These are phyloP conservation scores for Ganoderma lingzhi DNA, from an alignment of 1,284 basidiomycete species.

Conservation along the genomic window DNA sequence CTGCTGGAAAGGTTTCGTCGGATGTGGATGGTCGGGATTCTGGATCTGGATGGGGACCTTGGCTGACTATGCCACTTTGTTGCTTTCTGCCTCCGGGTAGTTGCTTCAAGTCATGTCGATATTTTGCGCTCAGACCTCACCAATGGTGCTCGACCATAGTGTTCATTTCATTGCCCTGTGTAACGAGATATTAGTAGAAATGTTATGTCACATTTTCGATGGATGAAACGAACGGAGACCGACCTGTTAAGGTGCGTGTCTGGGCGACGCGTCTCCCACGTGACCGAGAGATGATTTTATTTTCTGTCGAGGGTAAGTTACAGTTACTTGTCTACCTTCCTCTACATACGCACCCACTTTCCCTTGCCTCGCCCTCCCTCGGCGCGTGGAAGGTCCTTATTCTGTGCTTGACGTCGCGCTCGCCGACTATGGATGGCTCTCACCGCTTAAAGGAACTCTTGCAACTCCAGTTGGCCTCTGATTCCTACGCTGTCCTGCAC, in stretches of 20 bases:
- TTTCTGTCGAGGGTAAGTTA: neutral
- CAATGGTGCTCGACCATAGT: no score
- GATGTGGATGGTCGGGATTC: constrained; percentile 90
- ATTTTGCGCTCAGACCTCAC: no score
- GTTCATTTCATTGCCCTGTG: no score
- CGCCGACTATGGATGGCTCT: constrained; percentile 36
- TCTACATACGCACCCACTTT: neutral
- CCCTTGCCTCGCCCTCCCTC: neutral
- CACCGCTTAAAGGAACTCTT: constrained; percentile 72
- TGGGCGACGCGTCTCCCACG: constrained; percentile 28
- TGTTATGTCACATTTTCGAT: neutral
- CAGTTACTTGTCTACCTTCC: neutral
- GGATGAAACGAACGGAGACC: neutral
- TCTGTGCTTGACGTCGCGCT: neutral
- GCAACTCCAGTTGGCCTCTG: constrained; percentile 74
- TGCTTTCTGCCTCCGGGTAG: constrained; percentile 20
- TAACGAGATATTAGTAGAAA: neutral
- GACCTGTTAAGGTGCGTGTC: constrained; percentile 3
- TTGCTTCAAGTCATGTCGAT: neutral
- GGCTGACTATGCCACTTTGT: constrained; percentile 72
- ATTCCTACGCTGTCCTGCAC: constrained; percentile 62
- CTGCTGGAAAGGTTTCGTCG: constrained; percentile 92
- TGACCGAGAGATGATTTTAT: constrained; percentile 31
- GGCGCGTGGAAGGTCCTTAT: neutral
- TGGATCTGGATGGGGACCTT: constrained; percentile 89